These are phyloP conservation scores for Solanum tacnaense DNA, from an alignment of 257 asterid genomes.

Conservation along the genomic window DNA sequence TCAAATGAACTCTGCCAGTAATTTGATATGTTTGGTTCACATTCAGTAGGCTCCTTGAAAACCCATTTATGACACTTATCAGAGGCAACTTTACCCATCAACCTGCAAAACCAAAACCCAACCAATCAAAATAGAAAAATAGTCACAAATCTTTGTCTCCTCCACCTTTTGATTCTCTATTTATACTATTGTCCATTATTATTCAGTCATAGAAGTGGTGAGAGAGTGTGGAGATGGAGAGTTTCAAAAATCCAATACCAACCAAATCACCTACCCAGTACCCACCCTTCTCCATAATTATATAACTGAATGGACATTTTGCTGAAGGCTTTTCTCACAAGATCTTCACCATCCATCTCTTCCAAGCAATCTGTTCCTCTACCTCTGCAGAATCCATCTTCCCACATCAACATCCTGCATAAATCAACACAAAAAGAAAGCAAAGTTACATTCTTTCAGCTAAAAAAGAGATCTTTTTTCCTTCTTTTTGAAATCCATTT, in stretches of 20 bases:
- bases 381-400: conserved; percentile 98
- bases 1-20: conserved; percentile 99
- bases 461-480: background rate
- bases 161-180: background rate
- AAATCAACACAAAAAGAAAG: background rate
- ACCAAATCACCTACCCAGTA: conserved; percentile 90
- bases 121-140: conserved; percentile 20
- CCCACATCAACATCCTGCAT: conserved; percentile 99
- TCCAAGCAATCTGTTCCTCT: conserved; percentile 69
- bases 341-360: conserved; percentile 87
- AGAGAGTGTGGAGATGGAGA: conserved; percentile 19
- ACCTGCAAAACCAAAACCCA: conserved; percentile 53
- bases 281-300: conserved; percentile 99
- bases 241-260: conserved; percentile 28
- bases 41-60: conserved; percentile 94
- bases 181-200: background rate
- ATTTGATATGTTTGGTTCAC: conserved; percentile 92
- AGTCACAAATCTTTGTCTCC: conserved; percentile 4
- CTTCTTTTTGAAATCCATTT: background rate
- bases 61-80: conserved; percentile 99
- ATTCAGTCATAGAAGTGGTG: background rate
- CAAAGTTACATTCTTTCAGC: background rate
- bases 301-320: conserved; percentile 97
- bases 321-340: conserved; percentile 95
- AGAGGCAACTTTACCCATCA: conserved; percentile 99